Evolutionary conservation across 257 asterid genomes (phyloP).

Genomic region (Striga asiatica): DNA sequence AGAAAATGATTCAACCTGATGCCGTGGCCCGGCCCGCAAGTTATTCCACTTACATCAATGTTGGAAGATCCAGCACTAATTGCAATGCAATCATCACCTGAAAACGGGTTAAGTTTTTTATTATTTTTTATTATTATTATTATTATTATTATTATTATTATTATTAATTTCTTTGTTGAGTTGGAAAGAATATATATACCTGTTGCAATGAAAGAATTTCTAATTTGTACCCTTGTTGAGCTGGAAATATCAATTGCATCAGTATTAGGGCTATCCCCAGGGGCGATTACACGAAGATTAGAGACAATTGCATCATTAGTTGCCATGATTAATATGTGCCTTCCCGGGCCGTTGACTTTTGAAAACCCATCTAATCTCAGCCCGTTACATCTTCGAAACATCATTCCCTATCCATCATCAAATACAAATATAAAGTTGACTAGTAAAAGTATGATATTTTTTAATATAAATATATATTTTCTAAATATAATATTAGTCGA

Average conservation of each 20-base stretch:
- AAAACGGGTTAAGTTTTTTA: background rate
- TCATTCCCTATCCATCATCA: slow-evolving; percentile 36
- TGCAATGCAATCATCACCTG: slow-evolving; percentile 70
- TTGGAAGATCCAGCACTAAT: slow-evolving; percentile 47
- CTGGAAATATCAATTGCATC: slow-evolving; percentile 45
- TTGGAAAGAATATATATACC: too few relatives aligned
- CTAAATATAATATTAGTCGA: background rate
- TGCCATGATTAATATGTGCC: slow-evolving; percentile 35
- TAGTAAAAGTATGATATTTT: background rate
- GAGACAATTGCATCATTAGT: slow-evolving; percentile 26
- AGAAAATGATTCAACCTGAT: slow-evolving; percentile 32
- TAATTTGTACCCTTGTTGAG: slow-evolving; percentile 28
- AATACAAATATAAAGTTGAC: too few relatives aligned
- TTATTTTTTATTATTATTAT: too few relatives aligned
- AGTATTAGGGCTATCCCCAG: slow-evolving; percentile 55
- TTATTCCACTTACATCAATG: slow-evolving; percentile 30
- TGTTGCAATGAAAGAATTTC: slow-evolving; percentile 42
- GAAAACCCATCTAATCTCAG: slow-evolving; percentile 36
- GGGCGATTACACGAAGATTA: slow-evolving; percentile 40
- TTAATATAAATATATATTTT: background rate
- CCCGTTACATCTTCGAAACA: slow-evolving; percentile 39
- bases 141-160: too few relatives aligned
- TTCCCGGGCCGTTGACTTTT: slow-evolving; percentile 38
- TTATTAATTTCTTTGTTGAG: too few relatives aligned
- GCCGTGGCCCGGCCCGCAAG: slow-evolving; percentile 71